phyloP scores from a whole-genome alignment of 2,329 filamentous ascomycete genomes.

The Xylaria digitata region DNA sequence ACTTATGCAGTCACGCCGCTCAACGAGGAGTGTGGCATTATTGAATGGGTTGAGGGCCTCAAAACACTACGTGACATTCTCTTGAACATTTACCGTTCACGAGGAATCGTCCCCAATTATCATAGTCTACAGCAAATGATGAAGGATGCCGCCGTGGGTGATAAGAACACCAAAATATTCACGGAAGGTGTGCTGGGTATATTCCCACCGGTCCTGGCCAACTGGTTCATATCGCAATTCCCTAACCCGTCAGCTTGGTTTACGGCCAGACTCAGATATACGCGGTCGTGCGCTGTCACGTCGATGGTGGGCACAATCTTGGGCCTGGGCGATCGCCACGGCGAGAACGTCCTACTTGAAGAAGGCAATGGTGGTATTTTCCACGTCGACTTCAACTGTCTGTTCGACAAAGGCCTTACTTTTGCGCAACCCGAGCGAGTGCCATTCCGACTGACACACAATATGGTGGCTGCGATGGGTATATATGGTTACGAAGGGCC shows the following conservation, averaged over 20 bases:
- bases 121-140: slow-evolving; percentile 69
- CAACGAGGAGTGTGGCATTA: slow-evolving; percentile 96
- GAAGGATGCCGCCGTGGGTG: slow-evolving; percentile 70
- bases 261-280: slow-evolving; percentile 86
- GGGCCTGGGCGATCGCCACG: slow-evolving; percentile 92
- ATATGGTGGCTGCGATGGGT: slow-evolving; percentile 98
- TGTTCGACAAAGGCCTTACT: slow-evolving; percentile 97
- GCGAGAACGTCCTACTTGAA: slow-evolving; percentile 95
- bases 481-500: slow-evolving; percentile 93
- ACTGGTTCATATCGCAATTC: slow-evolving; percentile 97
- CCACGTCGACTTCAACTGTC: slow-evolving; percentile 99
- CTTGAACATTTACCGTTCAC: slow-evolving; percentile 79
- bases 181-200: slow-evolving; percentile 70
- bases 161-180: slow-evolving; percentile 76
- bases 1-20: slow-evolving; percentile 97
- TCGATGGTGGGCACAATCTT: slow-evolving; percentile 98
- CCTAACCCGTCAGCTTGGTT: slow-evolving; percentile 95
- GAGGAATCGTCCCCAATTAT: slow-evolving; percentile 78
- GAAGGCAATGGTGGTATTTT: slow-evolving; percentile 93
- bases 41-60: slow-evolving; percentile 98
- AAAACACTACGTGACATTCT: slow-evolving; percentile 94
- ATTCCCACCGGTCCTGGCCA: slow-evolving; percentile 86
- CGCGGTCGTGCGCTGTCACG: slow-evolving; percentile 96
- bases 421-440: slow-evolving; percentile 95
- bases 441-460: slow-evolving; percentile 96